Evolutionary conservation across 1,139 yeast genomes (phyloP).

Genomic region (Yamadazyma triangularis): DNA sequence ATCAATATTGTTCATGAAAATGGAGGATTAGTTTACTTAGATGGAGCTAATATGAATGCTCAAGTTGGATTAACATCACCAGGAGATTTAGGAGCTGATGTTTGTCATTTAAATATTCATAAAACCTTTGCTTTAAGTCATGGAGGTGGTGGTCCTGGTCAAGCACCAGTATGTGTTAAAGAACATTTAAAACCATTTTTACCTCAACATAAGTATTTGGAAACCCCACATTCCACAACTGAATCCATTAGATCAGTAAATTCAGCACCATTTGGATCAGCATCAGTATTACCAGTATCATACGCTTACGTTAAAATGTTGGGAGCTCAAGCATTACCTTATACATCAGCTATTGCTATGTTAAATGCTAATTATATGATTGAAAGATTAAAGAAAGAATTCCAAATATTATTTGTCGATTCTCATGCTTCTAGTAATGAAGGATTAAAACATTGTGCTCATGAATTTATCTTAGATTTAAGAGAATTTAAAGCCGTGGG

Average conservation of each 20-base stretch:
- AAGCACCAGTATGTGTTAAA: constrained; percentile 95
- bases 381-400: constrained; percentile 64
- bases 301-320: constrained; percentile 92
- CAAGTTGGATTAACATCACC: constrained; percentile 97
- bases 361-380: constrained; percentile 96
- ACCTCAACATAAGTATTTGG: constrained; percentile 69
- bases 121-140: constrained; percentile 97
- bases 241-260: constrained; percentile 73
- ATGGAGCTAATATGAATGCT: constrained; percentile 99
- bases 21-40: constrained; percentile 96
- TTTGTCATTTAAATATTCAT: constrained; percentile 93
- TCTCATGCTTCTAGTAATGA: constrained; percentile 38
- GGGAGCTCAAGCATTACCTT: constrained; percentile 82
- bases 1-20: constrained; percentile 74
- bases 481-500: constrained; percentile 80
- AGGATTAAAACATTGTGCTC: constrained; percentile 81
- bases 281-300: constrained; percentile 87
- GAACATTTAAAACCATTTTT: constrained; percentile 76
- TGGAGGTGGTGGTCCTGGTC: constrained; percentile 99
- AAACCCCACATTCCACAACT: constrained; percentile 51
- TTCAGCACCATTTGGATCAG: constrained; percentile 96
- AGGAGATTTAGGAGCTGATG: constrained; percentile 98
- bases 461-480: constrained; percentile 89
- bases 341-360: constrained; percentile 83
- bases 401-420: constrained; percentile 72